Percentiles rank a stretch among this genome's conserved stretches.
Conservation (phyloP, 768 basidiomycete species). For the Lentinula boryana region DNA sequence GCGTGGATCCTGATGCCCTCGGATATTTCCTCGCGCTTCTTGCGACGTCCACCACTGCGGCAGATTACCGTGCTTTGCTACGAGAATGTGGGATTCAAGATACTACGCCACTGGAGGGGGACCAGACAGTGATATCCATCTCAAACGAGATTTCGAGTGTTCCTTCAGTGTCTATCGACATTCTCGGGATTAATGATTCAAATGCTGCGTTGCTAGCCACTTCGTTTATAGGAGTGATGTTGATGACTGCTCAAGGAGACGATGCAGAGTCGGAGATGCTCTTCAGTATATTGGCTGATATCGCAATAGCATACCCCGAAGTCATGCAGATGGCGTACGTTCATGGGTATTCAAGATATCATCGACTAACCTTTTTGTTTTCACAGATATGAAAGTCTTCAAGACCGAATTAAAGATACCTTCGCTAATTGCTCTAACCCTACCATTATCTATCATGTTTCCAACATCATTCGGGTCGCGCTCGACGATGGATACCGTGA, state of each 20-base stretch:
- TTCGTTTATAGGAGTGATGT: conserved; percentile 72
- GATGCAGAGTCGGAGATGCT: conserved; percentile 79
- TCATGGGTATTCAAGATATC: background rate
- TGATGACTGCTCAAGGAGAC: conserved; percentile 70
- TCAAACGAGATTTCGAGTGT: conserved; percentile 33
- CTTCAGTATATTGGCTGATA: conserved; percentile 69
- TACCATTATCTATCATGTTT: conserved; percentile 61
- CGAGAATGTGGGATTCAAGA: conserved; percentile 55
- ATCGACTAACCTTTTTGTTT: conserved; percentile 6
- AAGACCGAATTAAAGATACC: conserved; percentile 68
- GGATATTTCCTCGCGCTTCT: conserved; percentile 80
- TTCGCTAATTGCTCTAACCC: conserved; percentile 71
- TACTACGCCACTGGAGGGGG: conserved; percentile 33
- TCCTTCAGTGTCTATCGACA: conserved; percentile 46
- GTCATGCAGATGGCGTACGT: conserved; percentile 69
- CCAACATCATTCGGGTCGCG: conserved; percentile 70
- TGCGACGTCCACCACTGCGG: conserved; percentile 55
- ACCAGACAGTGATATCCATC: conserved; percentile 25
- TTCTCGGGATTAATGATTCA: conserved; percentile 58
- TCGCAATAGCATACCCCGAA: conserved; percentile 64
- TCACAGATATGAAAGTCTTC: conserved; percentile 65
- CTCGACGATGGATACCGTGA: conserved; percentile 19
- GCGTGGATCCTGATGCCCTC: conserved; percentile 47
- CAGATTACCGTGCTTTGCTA: conserved; percentile 54
- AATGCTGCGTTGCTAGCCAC: conserved; percentile 65